phyloP scores from a whole-genome alignment of 176 grass and related monocot genomes.

The Zizania latifolia region DNA sequence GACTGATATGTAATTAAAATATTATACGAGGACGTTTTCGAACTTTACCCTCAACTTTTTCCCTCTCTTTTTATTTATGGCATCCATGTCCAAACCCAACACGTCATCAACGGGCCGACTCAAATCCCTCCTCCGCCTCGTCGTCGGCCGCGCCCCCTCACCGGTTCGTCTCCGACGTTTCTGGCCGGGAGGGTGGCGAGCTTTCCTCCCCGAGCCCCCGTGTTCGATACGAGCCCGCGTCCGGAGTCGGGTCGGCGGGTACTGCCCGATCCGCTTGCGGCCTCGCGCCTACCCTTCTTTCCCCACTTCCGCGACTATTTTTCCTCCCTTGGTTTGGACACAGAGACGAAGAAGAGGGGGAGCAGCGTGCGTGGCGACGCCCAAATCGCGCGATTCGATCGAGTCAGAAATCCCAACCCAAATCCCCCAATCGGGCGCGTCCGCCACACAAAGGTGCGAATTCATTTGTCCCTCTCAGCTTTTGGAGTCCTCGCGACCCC shows the following conservation, averaged over 20 bases:
- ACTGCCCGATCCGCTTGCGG: slow-evolving; percentile 21
- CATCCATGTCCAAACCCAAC: not conserved
- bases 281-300: not conserved
- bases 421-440: slow-evolving; percentile 21
- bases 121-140: not conserved
- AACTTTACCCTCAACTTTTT: not conserved
- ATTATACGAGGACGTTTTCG: accelerated
- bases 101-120: slow-evolving; percentile 20
- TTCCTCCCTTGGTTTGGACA: slow-evolving; percentile 1
- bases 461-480: not conserved
- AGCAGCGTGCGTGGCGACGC: slow-evolving; percentile 39
- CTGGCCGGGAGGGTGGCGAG: too few relatives aligned
- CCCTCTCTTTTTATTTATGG: not conserved
- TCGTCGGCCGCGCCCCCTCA: too few relatives aligned
- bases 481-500: not conserved
- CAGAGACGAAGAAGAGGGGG: not conserved
- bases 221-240: not conserved
- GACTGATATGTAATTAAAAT: not conserved
- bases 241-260: not conserved
- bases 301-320: slow-evolving; percentile 19
- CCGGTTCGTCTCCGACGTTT: not conserved
- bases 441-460: slow-evolving; percentile 31
- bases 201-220: too few relatives aligned
- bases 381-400: slow-evolving; percentile 33
- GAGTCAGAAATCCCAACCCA: slow-evolving; percentile 13